Percentiles rank a stretch among this genome's conserved stretches.
Evolutionary conservation across 2,329 filamentous ascomycete species (phyloP).

Genomic region (Plenodomus biglobosus): DNA sequence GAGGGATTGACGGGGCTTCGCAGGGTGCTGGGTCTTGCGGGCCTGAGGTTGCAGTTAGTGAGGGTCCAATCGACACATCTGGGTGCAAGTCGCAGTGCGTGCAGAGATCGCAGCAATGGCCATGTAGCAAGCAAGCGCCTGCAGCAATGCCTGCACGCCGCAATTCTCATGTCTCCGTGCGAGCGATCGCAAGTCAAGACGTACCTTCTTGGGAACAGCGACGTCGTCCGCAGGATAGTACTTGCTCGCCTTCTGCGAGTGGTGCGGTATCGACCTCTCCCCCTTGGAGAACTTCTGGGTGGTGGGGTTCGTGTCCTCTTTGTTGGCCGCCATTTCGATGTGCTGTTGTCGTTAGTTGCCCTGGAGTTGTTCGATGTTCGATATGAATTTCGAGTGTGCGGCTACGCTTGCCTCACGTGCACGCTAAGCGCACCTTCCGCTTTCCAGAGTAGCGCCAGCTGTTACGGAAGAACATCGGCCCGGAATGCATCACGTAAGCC

Average conservation of each 20-base stretch:
- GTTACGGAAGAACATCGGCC: constrained; percentile 9
- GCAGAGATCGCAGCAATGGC: neutral
- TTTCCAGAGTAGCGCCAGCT: neutral
- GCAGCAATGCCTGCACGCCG: neutral
- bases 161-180: constrained; percentile 18
- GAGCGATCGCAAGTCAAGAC: constrained; percentile 48
- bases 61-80: constrained; percentile 11
- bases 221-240: constrained; percentile 98
- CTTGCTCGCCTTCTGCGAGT: constrained; percentile 92
- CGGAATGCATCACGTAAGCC: constrained; percentile 6
- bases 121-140: neutral
- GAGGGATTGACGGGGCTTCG: constrained; percentile 85
- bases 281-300: constrained; percentile 98
- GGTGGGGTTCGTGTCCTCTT: constrained; percentile 40
- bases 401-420: neutral
- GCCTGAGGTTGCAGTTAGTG: constrained; percentile 60
- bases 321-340: constrained; percentile 67
- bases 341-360: constrained; percentile 46
- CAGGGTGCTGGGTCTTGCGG: constrained; percentile 89
- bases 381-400: constrained; percentile 14
- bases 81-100: neutral
- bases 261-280: constrained; percentile 84
- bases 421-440: constrained; percentile 4
- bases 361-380: constrained; percentile 10
- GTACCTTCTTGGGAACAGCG: constrained; percentile 88